These are phyloP conservation scores for Alternaria solani DNA, from an alignment of 2,329 filamentous ascomycete genomes.

Conservation along the genomic window DNA sequence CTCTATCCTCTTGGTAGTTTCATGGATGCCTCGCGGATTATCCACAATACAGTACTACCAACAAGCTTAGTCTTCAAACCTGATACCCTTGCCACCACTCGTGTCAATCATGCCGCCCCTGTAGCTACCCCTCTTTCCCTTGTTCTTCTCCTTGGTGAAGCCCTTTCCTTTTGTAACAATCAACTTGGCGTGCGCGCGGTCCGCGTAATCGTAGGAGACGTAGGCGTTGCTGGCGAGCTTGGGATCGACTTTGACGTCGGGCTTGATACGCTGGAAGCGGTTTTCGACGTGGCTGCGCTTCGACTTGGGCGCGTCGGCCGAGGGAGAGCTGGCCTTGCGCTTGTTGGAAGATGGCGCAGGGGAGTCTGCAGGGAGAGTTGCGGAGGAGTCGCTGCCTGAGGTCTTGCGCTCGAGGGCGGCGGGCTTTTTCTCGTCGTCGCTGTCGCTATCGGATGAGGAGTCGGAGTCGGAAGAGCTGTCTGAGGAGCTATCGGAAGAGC, in stretches of 20 bases:
- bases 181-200: constrained; percentile 85
- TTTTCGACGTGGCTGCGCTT: constrained; percentile 48
- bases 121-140: constrained; percentile 81
- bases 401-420: constrained; percentile 18
- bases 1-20: neutral
- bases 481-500: constrained; percentile 26
- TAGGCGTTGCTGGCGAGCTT: constrained; percentile 82
- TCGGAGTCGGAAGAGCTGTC: constrained; percentile 25
- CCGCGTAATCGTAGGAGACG: constrained; percentile 84
- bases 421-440: constrained; percentile 43
- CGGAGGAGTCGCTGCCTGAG: constrained; percentile 59
- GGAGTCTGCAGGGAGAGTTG: constrained; percentile 44
- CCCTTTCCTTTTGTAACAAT: constrained; percentile 93
- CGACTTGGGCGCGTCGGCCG: constrained; percentile 44
- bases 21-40: neutral
- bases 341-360: constrained; percentile 51
- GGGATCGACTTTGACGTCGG: constrained; percentile 72
- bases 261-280: constrained; percentile 80
- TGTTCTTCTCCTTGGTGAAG: constrained; percentile 99
- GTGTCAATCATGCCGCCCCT: constrained; percentile 89
- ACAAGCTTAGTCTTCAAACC: constrained; percentile 79
- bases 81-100: constrained; percentile 81
- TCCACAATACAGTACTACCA: neutral
- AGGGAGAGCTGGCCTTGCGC: constrained; percentile 49
- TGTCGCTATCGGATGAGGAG: constrained; percentile 23